Percentiles rank a stretch among this genome's conserved stretches.
These are phyloP conservation scores for Fraxinus paxiana DNA, from an alignment of 305 asterid species.

Conservation along the genomic window DNA sequence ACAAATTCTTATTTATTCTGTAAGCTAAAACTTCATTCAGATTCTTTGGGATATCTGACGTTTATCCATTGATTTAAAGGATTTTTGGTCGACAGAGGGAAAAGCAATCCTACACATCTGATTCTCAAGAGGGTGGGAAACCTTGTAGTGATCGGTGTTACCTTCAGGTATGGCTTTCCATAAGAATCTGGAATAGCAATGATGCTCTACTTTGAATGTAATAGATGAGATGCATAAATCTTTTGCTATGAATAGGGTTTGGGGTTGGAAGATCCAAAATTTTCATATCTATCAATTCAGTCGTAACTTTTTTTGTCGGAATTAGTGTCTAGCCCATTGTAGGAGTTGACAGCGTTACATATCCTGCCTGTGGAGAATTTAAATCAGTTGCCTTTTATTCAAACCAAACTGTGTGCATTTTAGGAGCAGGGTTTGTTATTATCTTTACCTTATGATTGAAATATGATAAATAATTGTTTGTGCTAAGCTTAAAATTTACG, in stretches of 20 bases:
- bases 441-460: background rate
- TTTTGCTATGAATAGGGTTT: background rate
- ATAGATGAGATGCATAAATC: constrained; percentile 3
- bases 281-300: background rate
- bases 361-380: background rate
- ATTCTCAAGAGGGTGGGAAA: constrained; percentile 59
- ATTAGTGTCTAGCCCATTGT: background rate
- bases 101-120: constrained; percentile 53
- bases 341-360: constrained; percentile 10
- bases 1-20: constrained; percentile 61
- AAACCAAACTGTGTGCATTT: background rate
- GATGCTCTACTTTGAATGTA: background rate
- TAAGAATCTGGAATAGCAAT: constrained; percentile 17
- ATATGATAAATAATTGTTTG: background rate
- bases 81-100: constrained; percentile 55
- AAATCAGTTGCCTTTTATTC: constrained; percentile 7
- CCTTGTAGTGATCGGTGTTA: constrained; percentile 86
- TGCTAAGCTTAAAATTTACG: background rate
- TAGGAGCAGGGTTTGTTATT: background rate
- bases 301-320: background rate
- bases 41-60: constrained; percentile 12
- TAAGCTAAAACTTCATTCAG: constrained; percentile 38
- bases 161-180: constrained; percentile 58
- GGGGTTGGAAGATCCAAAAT: background rate
- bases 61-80: constrained; percentile 25